A percentile compares a stretch with the other conserved stretches of the same genome.
Evolutionary conservation across 179 eudicot genomes (phyloP).

Genomic region (Amaranthus tricolor): DNA sequence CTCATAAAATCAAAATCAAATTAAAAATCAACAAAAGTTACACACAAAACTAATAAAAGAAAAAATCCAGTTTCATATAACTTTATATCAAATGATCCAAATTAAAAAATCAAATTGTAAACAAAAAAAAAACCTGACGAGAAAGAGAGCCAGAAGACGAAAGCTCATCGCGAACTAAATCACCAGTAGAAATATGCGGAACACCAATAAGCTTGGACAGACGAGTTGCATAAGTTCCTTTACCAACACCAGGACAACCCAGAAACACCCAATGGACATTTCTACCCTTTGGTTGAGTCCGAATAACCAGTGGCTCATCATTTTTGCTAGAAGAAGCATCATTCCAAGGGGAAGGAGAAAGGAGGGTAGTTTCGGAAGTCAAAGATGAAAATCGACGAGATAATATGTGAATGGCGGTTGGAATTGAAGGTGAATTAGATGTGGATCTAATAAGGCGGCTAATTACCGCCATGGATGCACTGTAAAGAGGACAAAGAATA

Average conservation of each 20-base stretch:
- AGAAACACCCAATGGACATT: conserved; percentile 86
- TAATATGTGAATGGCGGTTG: not conserved
- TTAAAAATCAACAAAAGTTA: not conserved
- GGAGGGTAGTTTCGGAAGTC: conserved; percentile 23
- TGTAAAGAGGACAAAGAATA: not conserved
- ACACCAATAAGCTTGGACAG: conserved; percentile 70
- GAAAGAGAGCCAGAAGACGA: conserved; percentile 67
- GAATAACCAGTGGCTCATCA: conserved; percentile 2
- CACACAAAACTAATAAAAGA: not conserved
- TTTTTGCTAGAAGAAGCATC: not conserved
- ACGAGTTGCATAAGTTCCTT: conserved; percentile 87
- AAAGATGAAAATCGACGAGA: conserved; percentile 6
- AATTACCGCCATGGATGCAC: conserved; percentile 1
- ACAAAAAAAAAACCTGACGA: conserved; percentile 21
- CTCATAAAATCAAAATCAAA: not conserved
- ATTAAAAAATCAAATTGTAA: not conserved
- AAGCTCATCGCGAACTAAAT: conserved; percentile 82
- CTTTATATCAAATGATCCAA: not conserved
- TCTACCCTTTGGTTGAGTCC: conserved; percentile 37
- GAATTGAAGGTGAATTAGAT: not conserved
- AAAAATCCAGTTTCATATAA: not conserved
- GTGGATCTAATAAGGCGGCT: conserved; percentile 3
- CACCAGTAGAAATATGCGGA: conserved; percentile 94
- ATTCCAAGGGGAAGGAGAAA: conserved; percentile 17
- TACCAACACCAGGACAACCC: conserved; percentile 93